These are phyloP conservation scores for Colletotrichum graminicola DNA, from an alignment of 2,329 filamentous ascomycete genomes.

Conservation along the genomic window DNA sequence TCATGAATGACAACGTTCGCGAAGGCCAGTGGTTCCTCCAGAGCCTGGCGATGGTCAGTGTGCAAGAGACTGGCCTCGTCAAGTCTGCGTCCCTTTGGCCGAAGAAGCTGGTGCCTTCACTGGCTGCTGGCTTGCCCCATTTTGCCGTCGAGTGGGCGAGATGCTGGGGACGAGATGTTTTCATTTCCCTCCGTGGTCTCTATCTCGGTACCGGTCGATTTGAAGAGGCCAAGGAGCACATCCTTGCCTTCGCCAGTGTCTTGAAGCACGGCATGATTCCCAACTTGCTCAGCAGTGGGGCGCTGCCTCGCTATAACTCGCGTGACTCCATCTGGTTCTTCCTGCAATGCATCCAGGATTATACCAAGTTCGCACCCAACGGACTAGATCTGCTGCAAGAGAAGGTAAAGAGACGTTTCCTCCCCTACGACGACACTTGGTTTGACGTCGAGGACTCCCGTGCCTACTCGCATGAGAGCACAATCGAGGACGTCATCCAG, in stretches of 20 bases:
- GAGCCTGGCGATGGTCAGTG: conserved; percentile 88
- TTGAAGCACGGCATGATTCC: conserved; percentile 99
- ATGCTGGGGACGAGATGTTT: conserved; percentile 97
- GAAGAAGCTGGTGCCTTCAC: conserved; percentile 82
- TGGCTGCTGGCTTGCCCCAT: conserved; percentile 93
- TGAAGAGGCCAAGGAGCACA: conserved; percentile 91
- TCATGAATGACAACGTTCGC: conserved; percentile 82
- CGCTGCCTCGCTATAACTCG: conserved; percentile 91
- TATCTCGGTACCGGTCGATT: conserved; percentile 91
- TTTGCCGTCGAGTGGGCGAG: conserved; percentile 95
- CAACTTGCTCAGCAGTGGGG: conserved; percentile 89
- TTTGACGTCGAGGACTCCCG: conserved; percentile 84
- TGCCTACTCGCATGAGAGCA: conserved; percentile 87
- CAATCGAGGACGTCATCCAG: conserved; percentile 90
- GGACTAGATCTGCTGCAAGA: conserved; percentile 80
- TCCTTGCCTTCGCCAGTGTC: conserved; percentile 93
- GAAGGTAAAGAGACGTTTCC: conserved; percentile 84
- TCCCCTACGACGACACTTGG: conserved; percentile 97
- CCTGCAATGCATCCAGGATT: conserved; percentile 95
- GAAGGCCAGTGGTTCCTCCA: conserved; percentile 91
- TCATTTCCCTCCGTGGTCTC: conserved; percentile 94
- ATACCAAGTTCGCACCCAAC: conserved; percentile 82
- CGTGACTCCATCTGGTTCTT: conserved; percentile 99
- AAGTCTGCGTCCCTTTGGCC: conserved; percentile 94
- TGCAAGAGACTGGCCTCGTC: conserved; percentile 90